These are phyloP conservation scores for Pyrenula aspistea DNA, from an alignment of 495 filamentous ascomycete genomes.

Conservation along the genomic window DNA sequence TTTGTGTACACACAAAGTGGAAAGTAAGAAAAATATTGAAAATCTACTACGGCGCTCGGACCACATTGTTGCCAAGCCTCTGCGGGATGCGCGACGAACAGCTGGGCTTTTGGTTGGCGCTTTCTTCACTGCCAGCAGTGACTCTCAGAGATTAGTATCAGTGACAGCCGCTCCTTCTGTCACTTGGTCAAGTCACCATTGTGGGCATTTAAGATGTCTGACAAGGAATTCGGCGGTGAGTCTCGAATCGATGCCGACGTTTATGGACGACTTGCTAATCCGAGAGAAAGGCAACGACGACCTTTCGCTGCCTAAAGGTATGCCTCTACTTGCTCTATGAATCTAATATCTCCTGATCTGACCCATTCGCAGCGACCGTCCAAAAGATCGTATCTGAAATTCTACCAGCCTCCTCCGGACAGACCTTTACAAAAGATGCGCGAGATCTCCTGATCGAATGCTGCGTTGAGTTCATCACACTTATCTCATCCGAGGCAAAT, in stretches of 20 bases:
- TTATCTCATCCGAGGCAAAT: slow-evolving; percentile 94
- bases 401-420: slow-evolving; percentile 53
- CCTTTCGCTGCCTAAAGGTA: slow-evolving; percentile 88
- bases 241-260: slow-evolving; percentile 3
- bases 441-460: slow-evolving; percentile 94
- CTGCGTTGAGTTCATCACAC: slow-evolving; percentile 97
- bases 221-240: slow-evolving; percentile 76
- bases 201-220: slow-evolving; percentile 84
- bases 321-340: slow-evolving; percentile 5
- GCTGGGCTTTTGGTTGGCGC: no score
- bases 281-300: slow-evolving; percentile 63
- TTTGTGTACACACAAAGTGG: no score
- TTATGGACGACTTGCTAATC: background rate
- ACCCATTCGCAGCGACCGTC: slow-evolving; percentile 60
- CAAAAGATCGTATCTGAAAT: slow-evolving; percentile 97
- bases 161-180: background rate
- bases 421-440: slow-evolving; percentile 83
- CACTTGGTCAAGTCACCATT: no score
- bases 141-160: no score
- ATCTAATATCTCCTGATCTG: slow-evolving; percentile 4
- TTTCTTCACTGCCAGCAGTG: no score
- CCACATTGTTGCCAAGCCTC: no score
- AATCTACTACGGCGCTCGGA: no score
- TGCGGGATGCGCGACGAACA: no score
- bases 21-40: no score